Base-by-base conservation (phyloP, 768 basidiomycete species). In the Lepiota venenata region DNA sequence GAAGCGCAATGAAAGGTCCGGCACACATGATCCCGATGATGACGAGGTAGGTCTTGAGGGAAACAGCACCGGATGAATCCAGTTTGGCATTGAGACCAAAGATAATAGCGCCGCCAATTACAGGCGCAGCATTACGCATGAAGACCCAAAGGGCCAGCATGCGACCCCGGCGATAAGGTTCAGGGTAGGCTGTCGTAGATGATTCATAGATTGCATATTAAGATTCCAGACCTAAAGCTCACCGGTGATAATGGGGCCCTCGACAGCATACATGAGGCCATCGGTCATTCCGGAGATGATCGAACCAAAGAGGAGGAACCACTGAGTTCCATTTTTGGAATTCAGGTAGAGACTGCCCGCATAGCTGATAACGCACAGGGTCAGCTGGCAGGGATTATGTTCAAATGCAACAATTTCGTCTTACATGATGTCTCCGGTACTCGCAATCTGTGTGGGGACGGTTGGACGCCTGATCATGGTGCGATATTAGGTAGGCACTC, bases 21-120 rank as follows among this genome's bases (percentile, higher is more conserved):
- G 66, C 67, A 51, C 69, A 70, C 69, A 70, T 69, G 35, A 70
- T 69, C 2, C 69, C 69, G 47, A 70, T 70, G 50, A 70, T 69
- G n/a, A 61, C 65, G 12, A 70, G 50, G 51, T 69, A 70, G 1
- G 69, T 70, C 15, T 64, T n/a, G 29, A 70, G 64, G 1, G 67
- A 69, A 1, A 70, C 69, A n/a, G 54, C 67, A 20, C 69, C 69
- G 18, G 60, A 40, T 2, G 69, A 65, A 57, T 70, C 64, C 9
- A 60, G 60, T 12, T 50, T 43, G 42, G 62, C 50, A 56, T 70
- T 70, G 40, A 70, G 62, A 1, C 61, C 67, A 36, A 70, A 70
- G 25, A 70, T 70, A 46, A 70, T 66, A 4, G 69, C 69, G 6
- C 69, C 69, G n/a, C 69, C 67, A 45, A 68, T 69, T 27, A 70